Conservation (phyloP, 2,329 filamentous ascomycete genomes). For the Microdochium paspali region DNA sequence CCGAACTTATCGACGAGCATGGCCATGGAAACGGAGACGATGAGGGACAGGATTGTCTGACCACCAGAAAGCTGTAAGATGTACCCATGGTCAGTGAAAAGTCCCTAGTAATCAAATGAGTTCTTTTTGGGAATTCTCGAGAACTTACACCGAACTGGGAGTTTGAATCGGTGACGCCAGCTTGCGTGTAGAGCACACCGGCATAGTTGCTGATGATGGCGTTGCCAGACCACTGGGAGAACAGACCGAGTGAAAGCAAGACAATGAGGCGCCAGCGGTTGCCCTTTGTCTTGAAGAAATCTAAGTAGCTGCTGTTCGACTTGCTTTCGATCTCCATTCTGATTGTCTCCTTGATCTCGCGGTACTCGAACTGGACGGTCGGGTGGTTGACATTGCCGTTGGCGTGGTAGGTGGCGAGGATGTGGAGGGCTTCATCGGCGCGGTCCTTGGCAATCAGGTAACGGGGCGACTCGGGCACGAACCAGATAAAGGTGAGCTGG, state of each 20-base stretch:
- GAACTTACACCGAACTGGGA: slow-evolving; percentile 32
- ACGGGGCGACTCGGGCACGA: slow-evolving; percentile 20
- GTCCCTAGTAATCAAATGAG: slow-evolving; percentile 8
- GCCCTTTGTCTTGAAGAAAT: slow-evolving; percentile 45
- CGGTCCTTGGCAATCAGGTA: slow-evolving; percentile 42
- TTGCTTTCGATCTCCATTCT: slow-evolving; percentile 37
- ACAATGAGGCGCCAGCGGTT: slow-evolving; percentile 46
- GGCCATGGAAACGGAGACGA: slow-evolving; percentile 41
- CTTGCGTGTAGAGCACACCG: slow-evolving; percentile 40
- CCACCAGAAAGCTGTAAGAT: slow-evolving; percentile 14
- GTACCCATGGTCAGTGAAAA: neutral
- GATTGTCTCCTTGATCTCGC: slow-evolving; percentile 50
- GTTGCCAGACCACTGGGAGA: slow-evolving; percentile 53
- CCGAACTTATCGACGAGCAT: slow-evolving; percentile 45
- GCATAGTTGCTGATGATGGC: slow-evolving; percentile 51
- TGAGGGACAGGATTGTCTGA: slow-evolving; percentile 39
- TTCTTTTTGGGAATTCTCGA: slow-evolving; percentile 1
- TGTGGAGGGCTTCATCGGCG: slow-evolving; percentile 42
- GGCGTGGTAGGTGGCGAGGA: slow-evolving; percentile 47
- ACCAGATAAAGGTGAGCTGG: slow-evolving; percentile 40
- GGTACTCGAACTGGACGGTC: slow-evolving; percentile 48
- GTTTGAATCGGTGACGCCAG: slow-evolving; percentile 36
- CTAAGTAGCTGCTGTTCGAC: slow-evolving; percentile 37
- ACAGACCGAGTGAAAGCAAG: slow-evolving; percentile 44
- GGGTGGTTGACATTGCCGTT: slow-evolving; percentile 40